phyloP scores from a whole-genome alignment of 352 stramenopile species.

The Phytophthora idaei region DNA sequence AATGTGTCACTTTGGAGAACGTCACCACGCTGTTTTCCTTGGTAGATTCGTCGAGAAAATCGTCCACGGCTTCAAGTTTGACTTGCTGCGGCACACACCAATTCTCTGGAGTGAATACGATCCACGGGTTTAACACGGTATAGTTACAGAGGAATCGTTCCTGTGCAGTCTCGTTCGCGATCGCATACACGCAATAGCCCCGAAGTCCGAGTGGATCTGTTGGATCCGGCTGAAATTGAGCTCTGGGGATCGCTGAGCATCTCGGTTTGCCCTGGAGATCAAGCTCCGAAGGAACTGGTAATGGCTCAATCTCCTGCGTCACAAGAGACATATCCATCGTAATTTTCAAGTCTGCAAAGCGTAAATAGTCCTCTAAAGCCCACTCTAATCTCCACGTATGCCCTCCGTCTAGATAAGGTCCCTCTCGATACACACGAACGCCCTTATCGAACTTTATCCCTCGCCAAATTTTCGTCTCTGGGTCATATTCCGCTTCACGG shows the following conservation, averaged over 20 bases:
- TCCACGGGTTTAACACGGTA: constrained; percentile 72
- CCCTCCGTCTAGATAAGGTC: constrained; percentile 70
- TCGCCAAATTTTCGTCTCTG: constrained; percentile 52
- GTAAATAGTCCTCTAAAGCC: constrained; percentile 73
- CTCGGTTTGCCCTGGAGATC: constrained; percentile 46
- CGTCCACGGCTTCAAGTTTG: constrained; percentile 52
- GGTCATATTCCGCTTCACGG: constrained; percentile 64
- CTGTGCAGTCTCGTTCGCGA: constrained; percentile 64
- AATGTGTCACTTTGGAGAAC: constrained; percentile 67
- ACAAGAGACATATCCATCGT: constrained; percentile 60
- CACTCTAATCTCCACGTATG: constrained; percentile 78
- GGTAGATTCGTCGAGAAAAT: constrained; percentile 64
- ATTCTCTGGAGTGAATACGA: constrained; percentile 72
- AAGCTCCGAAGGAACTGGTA: constrained; percentile 60
- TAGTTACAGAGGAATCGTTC: constrained; percentile 82
- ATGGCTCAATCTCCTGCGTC: constrained; percentile 65
- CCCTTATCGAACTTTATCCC: constrained; percentile 75
- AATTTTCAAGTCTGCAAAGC: constrained; percentile 74
- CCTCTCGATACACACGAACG: constrained; percentile 70
- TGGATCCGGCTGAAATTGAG: constrained; percentile 49
- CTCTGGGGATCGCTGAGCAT: constrained; percentile 55
- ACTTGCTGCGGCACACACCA: constrained; percentile 73
- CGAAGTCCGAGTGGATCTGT: constrained; percentile 59
- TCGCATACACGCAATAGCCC: constrained; percentile 68
- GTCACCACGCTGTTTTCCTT: constrained; percentile 51